Conservation (phyloP, 106 monocot species). For the Cymbidium sinense region DNA sequence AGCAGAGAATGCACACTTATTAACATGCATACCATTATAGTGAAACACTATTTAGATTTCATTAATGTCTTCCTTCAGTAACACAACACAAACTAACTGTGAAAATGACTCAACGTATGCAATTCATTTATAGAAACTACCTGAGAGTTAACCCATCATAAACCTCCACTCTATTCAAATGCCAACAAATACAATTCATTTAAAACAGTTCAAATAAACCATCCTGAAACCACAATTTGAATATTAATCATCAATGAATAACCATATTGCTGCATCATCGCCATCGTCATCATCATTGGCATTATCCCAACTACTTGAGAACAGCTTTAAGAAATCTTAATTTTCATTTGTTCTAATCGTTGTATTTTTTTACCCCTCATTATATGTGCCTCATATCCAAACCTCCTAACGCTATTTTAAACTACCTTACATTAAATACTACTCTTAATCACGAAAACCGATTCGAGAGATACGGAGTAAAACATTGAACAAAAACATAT, state of each 20-base stretch:
- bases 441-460: too few relatives aligned
- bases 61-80: background rate
- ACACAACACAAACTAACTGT: background rate
- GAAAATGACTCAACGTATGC: background rate
- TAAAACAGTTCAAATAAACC: background rate
- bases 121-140: background rate
- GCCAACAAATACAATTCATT: background rate
- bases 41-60: background rate
- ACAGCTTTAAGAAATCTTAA: background rate
- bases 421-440: background rate
- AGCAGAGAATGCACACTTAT: background rate
- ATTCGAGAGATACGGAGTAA: too few relatives aligned
- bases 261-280: background rate
- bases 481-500: too few relatives aligned
- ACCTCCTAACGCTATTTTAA: background rate
- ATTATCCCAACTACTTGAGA: background rate
- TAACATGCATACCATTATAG: background rate
- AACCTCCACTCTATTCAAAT: background rate
- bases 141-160: background rate
- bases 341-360: background rate
- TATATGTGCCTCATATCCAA: background rate
- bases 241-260: background rate
- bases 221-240: background rate
- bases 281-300: too few relatives aligned
- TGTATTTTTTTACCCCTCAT: background rate